A percentile compares a stretch with the other conserved stretches of the same genome.
phyloP scores from a whole-genome alignment of 2,329 filamentous ascomycete genomes.

The Epichloe sylvatica region DNA sequence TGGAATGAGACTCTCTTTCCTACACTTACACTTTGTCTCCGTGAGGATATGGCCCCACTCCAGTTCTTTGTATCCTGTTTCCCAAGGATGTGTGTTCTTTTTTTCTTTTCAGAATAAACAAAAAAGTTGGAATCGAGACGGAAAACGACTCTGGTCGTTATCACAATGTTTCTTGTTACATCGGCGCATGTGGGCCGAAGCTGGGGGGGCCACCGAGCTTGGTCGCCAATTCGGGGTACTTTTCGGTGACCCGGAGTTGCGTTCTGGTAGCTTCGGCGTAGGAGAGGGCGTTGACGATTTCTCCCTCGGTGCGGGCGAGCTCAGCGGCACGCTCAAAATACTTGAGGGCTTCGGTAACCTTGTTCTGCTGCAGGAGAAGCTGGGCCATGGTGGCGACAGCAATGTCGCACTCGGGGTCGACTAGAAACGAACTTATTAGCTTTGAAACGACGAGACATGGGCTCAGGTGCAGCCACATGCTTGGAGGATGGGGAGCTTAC shows the following conservation, averaged over 20 bases:
- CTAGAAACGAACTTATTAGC: slow-evolving; percentile 29
- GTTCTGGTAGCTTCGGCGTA: slow-evolving; percentile 96
- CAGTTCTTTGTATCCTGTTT: not conserved
- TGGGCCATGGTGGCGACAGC: slow-evolving; percentile 98
- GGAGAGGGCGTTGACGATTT: slow-evolving; percentile 90
- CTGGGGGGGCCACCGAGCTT: slow-evolving; percentile 38
- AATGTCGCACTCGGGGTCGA: slow-evolving; percentile 97
- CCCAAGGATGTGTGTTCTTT: not conserved
- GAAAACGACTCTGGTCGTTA: not conserved
- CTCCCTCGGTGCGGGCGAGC: slow-evolving; percentile 82
- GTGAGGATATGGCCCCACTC: not conserved
- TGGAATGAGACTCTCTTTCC: not conserved
- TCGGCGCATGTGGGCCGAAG: slow-evolving; percentile 21
- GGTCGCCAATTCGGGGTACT: slow-evolving; percentile 66
- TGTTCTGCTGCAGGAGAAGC: slow-evolving; percentile 91
- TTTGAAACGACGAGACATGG: not conserved
- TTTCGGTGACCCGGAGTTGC: slow-evolving; percentile 82
- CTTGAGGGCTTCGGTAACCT: slow-evolving; percentile 84
- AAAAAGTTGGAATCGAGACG: not conserved
- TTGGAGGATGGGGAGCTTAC: slow-evolving; percentile 41
- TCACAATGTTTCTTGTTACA: slow-evolving; percentile 10
- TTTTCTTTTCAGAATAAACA: not conserved
- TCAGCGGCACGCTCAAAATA: slow-evolving; percentile 97
- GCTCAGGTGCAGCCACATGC: not conserved
- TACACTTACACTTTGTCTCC: not conserved